Evolutionary conservation across 495 filamentous ascomycete species (phyloP).

Genomic region (Darksidea phi): DNA sequence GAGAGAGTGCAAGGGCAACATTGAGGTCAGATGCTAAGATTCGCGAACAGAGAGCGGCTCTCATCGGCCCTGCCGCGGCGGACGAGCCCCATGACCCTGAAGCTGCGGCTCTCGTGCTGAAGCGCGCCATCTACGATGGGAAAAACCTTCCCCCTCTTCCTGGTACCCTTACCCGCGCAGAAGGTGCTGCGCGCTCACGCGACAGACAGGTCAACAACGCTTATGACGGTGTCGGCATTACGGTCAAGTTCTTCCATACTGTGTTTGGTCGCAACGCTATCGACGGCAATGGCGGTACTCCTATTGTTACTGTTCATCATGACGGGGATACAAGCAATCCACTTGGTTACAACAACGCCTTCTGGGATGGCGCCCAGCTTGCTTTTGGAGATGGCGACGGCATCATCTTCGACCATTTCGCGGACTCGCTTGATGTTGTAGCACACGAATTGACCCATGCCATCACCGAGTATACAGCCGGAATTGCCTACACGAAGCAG

Average conservation of each 20-base stretch:
- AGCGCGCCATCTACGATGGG: slow-evolving; percentile 12
- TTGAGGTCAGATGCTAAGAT: not conserved
- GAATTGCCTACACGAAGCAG: slow-evolving; percentile 48
- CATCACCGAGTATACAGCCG: slow-evolving; percentile 48
- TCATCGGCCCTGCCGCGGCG: not conserved
- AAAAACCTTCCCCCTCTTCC: not conserved
- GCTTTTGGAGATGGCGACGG: slow-evolving; percentile 52
- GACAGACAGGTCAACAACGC: slow-evolving; percentile 20
- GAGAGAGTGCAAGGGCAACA: not conserved
- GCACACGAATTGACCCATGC: slow-evolving; percentile 56
- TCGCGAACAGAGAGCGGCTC: not conserved
- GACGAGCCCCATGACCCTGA: not conserved
- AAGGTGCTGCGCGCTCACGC: slow-evolving; percentile 3
- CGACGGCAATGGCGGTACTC: slow-evolving; percentile 47
- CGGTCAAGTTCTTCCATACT: slow-evolving; percentile 45
- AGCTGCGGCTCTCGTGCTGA: not conserved
- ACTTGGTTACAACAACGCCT: slow-evolving; percentile 51
- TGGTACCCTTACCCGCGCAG: slow-evolving; percentile 3
- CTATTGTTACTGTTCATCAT: slow-evolving; percentile 50
- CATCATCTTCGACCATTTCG: slow-evolving; percentile 46
- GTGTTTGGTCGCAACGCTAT: slow-evolving; percentile 49
- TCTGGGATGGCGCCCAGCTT: slow-evolving; percentile 46
- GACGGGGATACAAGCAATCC: too few relatives aligned
- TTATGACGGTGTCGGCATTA: slow-evolving; percentile 14
- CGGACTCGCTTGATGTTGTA: slow-evolving; percentile 50